Percentiles rank a stretch among this genome's conserved stretches.
Conservation (phyloP, 148 eudicot species). For the Silene latifolia region DNA sequence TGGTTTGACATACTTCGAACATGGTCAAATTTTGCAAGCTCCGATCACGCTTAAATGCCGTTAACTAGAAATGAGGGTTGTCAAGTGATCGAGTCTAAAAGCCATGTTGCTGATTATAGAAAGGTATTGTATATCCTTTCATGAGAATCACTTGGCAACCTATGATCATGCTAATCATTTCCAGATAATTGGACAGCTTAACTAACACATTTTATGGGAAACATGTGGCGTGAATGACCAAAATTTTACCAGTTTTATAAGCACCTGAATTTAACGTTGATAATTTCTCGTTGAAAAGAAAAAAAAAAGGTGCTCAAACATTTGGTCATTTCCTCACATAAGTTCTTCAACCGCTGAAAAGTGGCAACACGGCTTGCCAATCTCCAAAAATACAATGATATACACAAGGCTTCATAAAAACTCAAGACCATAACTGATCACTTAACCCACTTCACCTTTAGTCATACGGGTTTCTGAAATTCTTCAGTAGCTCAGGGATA, state of each 20-base stretch:
- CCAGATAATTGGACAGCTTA: background rate
- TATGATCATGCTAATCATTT: no score
- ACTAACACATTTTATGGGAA: background rate
- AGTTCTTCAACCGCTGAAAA: background rate
- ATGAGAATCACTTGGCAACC: no score
- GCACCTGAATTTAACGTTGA: background rate
- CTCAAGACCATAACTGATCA: background rate
- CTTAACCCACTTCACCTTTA: slow-evolving; percentile 10
- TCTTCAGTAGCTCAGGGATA: slow-evolving; percentile 81
- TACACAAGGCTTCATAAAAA: slow-evolving; percentile 18
- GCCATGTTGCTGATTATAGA: no score
- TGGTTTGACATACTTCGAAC: no score
- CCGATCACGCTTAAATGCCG: no score
- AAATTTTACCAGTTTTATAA: background rate
- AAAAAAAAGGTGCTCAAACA: background rate
- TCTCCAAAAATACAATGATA: slow-evolving; percentile 15
- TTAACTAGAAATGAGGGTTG: no score
- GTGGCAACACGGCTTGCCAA: slow-evolving; percentile 12
- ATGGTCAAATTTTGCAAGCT: no score
- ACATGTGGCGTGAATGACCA: background rate
- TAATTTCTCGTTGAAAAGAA: background rate
- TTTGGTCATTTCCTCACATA: background rate
- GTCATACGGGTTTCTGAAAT: slow-evolving; percentile 77
- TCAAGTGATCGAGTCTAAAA: no score
- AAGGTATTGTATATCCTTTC: no score